Conservation (phyloP, 441 rosid species). For the Adansonia gregorii region DNA sequence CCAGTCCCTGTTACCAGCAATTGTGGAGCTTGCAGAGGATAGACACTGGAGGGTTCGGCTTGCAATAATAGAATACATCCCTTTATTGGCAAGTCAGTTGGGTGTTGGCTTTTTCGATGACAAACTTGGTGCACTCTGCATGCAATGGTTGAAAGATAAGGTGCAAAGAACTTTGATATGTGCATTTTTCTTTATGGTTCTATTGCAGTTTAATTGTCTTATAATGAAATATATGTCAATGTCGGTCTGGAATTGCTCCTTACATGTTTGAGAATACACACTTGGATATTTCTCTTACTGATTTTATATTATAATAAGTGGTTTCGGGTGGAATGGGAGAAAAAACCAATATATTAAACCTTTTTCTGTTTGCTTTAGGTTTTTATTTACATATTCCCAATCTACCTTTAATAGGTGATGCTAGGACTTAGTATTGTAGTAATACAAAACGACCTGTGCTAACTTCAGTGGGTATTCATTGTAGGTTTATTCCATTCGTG, state of each 20-base stretch:
- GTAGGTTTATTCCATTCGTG: slow-evolving; percentile 95
- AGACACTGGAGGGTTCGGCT: slow-evolving; percentile 88
- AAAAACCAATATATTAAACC: not conserved
- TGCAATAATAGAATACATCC: slow-evolving; percentile 85
- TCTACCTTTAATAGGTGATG: slow-evolving; percentile 3
- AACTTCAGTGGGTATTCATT: slow-evolving; percentile 22
- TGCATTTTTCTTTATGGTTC: not conserved
- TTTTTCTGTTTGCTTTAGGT: slow-evolving; percentile 9
- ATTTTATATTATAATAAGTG: not conserved
- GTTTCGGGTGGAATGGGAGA: not conserved
- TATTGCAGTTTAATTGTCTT: not conserved
- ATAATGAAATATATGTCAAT: not conserved
- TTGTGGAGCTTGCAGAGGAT: slow-evolving; percentile 89
- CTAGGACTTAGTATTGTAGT: not conserved
- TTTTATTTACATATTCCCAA: not conserved
- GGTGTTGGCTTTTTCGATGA: slow-evolving; percentile 98
- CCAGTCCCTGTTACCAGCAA: slow-evolving; percentile 79
- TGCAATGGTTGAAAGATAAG: slow-evolving; percentile 94
- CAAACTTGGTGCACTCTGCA: slow-evolving; percentile 96
- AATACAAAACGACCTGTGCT: not conserved
- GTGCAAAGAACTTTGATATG: slow-evolving; percentile 20
- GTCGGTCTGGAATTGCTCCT: not conserved
- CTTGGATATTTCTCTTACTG: not conserved
- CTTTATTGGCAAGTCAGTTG: slow-evolving; percentile 78
- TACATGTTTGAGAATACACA: not conserved